Conservation (phyloP, 768 basidiomycete species). For the Auricularia auricula-judae region DNA sequence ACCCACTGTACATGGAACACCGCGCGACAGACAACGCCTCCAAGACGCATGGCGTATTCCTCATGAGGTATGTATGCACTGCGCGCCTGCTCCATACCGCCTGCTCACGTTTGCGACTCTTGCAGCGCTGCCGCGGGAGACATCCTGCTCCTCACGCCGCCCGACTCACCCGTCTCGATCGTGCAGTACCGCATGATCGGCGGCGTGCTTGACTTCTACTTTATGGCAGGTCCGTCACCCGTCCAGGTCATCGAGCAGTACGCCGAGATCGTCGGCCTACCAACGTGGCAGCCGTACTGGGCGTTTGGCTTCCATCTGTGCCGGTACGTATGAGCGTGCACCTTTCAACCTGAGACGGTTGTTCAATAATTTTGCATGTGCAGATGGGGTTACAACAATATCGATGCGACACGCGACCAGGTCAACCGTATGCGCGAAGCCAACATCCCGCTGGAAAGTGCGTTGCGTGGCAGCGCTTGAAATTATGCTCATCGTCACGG, state of each 20-base stretch:
- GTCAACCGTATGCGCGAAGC: constrained; percentile 55
- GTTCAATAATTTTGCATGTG: constrained; percentile 12
- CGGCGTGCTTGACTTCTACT: constrained; percentile 70
- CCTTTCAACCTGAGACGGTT: neutral
- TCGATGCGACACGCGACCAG: constrained; percentile 45
- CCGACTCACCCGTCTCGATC: constrained; percentile 40
- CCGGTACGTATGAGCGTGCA: neutral
- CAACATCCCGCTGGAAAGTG: constrained; percentile 67
- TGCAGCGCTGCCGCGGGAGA: constrained; percentile 57
- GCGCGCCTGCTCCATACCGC: neutral
- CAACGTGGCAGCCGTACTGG: constrained; percentile 65
- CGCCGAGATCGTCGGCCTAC: constrained; percentile 50
- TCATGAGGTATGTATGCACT: constrained; percentile 42
- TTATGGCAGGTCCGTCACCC: constrained; percentile 43
- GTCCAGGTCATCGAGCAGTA: constrained; percentile 44
- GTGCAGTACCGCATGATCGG: constrained; percentile 67
- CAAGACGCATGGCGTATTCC: constrained; percentile 64
- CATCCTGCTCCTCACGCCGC: constrained; percentile 53
- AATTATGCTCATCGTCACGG: no score
- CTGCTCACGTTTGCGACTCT: neutral
- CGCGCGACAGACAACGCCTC: constrained; percentile 44
- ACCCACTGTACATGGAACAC: constrained; percentile 64
- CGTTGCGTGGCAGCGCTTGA: neutral
- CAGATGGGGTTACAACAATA: constrained; percentile 41
- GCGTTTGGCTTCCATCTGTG: constrained; percentile 67